A percentile compares a stretch with the other conserved stretches of the same genome.
Evolutionary conservation across 345 rosid species (phyloP).

Genomic region (Salix dunnii): DNA sequence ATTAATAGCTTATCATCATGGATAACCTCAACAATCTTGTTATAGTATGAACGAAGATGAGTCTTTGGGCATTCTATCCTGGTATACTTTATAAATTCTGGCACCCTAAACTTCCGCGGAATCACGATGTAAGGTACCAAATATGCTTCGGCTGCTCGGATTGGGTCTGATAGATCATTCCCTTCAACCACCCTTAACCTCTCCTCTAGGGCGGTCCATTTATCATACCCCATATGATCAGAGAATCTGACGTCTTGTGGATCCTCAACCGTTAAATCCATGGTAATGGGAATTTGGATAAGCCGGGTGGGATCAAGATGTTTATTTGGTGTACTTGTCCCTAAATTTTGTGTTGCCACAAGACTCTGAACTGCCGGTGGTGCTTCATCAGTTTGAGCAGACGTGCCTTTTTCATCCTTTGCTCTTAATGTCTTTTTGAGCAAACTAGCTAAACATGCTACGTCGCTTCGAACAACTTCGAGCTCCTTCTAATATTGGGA

Average conservation of each 20-base stretch:
- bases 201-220: not conserved
- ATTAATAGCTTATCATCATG: no score
- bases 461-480: no score
- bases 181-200: not conserved
- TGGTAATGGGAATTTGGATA: not conserved
- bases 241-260: not conserved
- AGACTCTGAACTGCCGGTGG: no score
- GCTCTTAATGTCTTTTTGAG: fast-evolving
- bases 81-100: fast-evolving
- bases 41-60: no score
- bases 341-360: fast-evolving
- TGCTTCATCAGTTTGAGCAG: not conserved
- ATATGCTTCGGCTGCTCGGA: not conserved
- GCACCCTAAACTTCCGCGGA: not conserved
- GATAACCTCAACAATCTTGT: no score
- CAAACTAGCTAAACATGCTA: no score
- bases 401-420: not conserved
- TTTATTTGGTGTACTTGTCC: fast-evolving
- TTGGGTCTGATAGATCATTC: not conserved
- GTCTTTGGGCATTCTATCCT: not conserved
- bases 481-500: no score
- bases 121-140: not conserved
- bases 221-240: fast-evolving
- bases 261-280: not conserved
- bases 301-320: not conserved